Base-by-base conservation (phyloP, 1,284 basidiomycete species). In the Spongispora temasekensis region DNA sequence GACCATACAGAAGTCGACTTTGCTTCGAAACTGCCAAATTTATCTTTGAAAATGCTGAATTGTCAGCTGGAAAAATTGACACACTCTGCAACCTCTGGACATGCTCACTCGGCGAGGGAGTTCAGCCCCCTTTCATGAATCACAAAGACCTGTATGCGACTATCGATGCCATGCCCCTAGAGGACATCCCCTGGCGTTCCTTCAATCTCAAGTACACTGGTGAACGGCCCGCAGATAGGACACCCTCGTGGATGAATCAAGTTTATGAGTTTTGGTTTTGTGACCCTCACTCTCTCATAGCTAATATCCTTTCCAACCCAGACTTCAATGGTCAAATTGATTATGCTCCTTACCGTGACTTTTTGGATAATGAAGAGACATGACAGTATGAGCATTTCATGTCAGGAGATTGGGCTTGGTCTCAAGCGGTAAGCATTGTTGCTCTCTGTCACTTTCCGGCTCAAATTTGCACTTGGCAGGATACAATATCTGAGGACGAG, bases 81-180 rank as follows among this genome's bases (percentile, higher is more conserved):
- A 5, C 28, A 3, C 50, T 61, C 3, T 56, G 40, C 13, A 21
- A 53, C 21, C 57, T 61, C 28, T 59, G 54, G 50, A n/a, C 31
- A 27, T 19, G 2, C 27, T 59, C 53, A 19, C 19, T n/a, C 9
- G 10, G 12, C 28, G 28, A 50, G 4, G 17, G 5, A 37, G 21
- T 13, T 5, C 21, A 2, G 4, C 46, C 53, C 6, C 63, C 56
- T 17, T 65, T 56, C 23, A 34, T 23, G 21, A 15, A 56, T 35
- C 60, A 62, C 52, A 46, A 52, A n/a, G 54, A 65, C 0, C 44
- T 65, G 7, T 56, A 65, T 40, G 12, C 13, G 3, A 57, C 57
- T 5, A 67, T 67, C 12, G 64, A 67, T 59, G 35, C 66, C 7
- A 67, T 53, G 19, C 13, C 23, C 5, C 56, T 60, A 10, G 63